Evolutionary conservation across 805 yeast genomes (phyloP).

Genomic region (Yarrowia bubula): DNA sequence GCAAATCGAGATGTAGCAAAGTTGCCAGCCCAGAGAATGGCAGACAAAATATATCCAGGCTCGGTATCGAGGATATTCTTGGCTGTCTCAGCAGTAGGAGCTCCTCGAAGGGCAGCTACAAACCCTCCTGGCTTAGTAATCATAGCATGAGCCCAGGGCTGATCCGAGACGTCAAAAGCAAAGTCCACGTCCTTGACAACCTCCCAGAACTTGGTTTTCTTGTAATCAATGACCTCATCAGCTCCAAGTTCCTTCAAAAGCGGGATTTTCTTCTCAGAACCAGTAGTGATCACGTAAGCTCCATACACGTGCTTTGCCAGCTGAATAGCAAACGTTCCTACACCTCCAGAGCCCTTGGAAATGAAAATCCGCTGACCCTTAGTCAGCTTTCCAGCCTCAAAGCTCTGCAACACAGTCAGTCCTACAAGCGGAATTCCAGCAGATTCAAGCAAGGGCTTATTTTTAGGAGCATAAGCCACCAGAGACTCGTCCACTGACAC

Average conservation of each 20-base stretch:
- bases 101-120: constrained; percentile 28
- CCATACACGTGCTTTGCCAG: constrained; percentile 33
- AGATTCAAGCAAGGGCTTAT: constrained; percentile 29
- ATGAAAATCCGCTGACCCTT: constrained; percentile 31
- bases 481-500: constrained; percentile 21
- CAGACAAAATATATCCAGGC: background rate
- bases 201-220: constrained; percentile 29
- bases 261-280: constrained; percentile 32
- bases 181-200: constrained; percentile 31
- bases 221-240: constrained; percentile 33
- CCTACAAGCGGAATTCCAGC: constrained; percentile 33
- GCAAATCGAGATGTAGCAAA: background rate
- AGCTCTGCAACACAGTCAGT: constrained; percentile 30
- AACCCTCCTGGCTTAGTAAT: constrained; percentile 30
- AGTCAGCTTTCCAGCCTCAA: constrained; percentile 17
- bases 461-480: constrained; percentile 31
- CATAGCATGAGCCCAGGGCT: constrained; percentile 26
- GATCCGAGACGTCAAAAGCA: constrained; percentile 31
- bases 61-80: background rate
- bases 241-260: constrained; percentile 30
- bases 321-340: constrained; percentile 32
- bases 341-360: constrained; percentile 30
- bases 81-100: constrained; percentile 23
- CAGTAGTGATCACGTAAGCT: constrained; percentile 31
- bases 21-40: constrained; percentile 1